Percentiles rank a stretch among this genome's conserved stretches.
These are phyloP conservation scores for Kwoniella sp. DNA, from an alignment of 768 basidiomycete species.

Conservation along the genomic window DNA sequence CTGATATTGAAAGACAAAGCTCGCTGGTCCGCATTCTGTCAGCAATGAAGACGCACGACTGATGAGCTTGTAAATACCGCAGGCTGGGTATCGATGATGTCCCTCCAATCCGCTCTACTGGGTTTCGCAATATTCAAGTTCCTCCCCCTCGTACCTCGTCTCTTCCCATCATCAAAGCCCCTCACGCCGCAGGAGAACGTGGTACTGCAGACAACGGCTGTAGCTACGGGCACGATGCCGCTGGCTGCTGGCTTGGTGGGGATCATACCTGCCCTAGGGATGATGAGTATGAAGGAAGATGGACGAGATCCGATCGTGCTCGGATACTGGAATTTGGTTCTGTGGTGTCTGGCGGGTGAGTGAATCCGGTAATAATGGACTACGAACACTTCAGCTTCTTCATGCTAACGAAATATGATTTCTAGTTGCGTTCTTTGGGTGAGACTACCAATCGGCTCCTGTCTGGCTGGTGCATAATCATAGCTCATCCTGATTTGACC, in stretches of 20 bases:
- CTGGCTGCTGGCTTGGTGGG: conserved; percentile 72
- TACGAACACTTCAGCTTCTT: conserved; percentile 27
- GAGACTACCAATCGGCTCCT: conserved; percentile 58
- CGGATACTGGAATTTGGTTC: conserved; percentile 71
- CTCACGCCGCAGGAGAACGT: conserved; percentile 91
- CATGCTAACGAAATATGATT: conserved; percentile 58
- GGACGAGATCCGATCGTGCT: conserved; percentile 75
- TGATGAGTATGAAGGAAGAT: conserved; percentile 74
- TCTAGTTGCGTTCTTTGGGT: conserved; percentile 78
- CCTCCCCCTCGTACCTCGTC: conserved; percentile 58
- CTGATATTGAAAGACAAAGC: too few species aligned
- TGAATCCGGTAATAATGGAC: conserved; percentile 69
- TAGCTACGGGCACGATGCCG: conserved; percentile 75
- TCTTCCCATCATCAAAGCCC: conserved; percentile 57
- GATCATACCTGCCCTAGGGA: conserved; percentile 82
- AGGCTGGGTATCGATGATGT: conserved; percentile 66
- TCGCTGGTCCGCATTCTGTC: too few species aligned
- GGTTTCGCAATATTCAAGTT: conserved; percentile 76
- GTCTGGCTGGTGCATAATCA: not conserved
- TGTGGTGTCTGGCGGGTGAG: conserved; percentile 76
- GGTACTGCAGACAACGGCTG: conserved; percentile 91
- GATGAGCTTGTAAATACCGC: conserved; percentile 58
- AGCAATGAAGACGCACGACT: too few species aligned
- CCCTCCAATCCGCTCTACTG: conserved; percentile 87
- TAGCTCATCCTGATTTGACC: conserved; percentile 45